A percentile compares a stretch with the other conserved stretches of the same genome.
phyloP scores from a whole-genome alignment of 805 yeast species.

The Suhomyces faveliae region DNA sequence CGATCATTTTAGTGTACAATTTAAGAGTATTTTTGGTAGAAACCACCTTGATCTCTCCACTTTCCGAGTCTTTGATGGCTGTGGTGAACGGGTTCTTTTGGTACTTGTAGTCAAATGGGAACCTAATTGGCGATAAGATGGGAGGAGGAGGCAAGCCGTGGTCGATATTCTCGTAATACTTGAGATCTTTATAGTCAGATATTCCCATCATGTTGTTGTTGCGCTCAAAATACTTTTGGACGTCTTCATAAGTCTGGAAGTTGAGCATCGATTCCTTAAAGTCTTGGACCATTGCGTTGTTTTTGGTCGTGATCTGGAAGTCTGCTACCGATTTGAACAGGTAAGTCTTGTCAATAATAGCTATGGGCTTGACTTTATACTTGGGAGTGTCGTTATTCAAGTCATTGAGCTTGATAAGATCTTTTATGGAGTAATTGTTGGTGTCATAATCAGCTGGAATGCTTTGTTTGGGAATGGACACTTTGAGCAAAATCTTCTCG shows the following conservation, averaged over 20 bases:
- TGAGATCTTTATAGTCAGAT: slow-evolving; percentile 26
- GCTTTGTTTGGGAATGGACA: slow-evolving; percentile 57
- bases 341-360: slow-evolving; percentile 64
- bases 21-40: slow-evolving; percentile 45
- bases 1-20: slow-evolving; percentile 53
- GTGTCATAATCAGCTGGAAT: slow-evolving; percentile 36
- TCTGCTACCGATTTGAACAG: slow-evolving; percentile 86
- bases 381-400: slow-evolving; percentile 20
- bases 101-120: slow-evolving; percentile 77
- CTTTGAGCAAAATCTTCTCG: slow-evolving; percentile 59
- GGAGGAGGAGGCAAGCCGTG: slow-evolving; percentile 85
- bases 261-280: slow-evolving; percentile 27
- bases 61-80: slow-evolving; percentile 50
- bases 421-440: slow-evolving; percentile 40
- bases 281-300: slow-evolving; percentile 40
- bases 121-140: slow-evolving; percentile 67
- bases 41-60: slow-evolving; percentile 57
- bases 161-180: slow-evolving; percentile 32
- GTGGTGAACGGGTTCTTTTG: slow-evolving; percentile 63
- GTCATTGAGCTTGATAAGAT: slow-evolving; percentile 37
- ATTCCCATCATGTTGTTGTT: slow-evolving; percentile 24
- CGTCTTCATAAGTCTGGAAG: slow-evolving; percentile 21
- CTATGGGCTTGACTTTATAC: slow-evolving; percentile 57
- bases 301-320: slow-evolving; percentile 69
- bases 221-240: slow-evolving; percentile 24